These are phyloP conservation scores for Lichenothelia convexa DNA, from an alignment of 495 filamentous ascomycete species.

Conservation along the genomic window DNA sequence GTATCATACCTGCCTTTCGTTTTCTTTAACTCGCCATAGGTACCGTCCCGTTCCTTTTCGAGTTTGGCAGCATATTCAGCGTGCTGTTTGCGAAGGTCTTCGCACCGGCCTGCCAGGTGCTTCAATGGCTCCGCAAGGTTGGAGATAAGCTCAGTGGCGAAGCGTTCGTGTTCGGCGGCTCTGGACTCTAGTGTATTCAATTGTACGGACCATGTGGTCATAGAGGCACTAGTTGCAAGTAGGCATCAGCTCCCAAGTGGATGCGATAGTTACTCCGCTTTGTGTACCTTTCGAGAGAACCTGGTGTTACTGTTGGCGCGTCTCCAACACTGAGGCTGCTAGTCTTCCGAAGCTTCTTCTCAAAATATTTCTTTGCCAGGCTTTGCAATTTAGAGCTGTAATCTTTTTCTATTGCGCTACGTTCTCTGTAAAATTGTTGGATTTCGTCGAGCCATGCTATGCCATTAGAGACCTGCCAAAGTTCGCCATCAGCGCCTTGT, in stretches of 20 bases:
- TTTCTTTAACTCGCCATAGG: constrained; percentile 75
- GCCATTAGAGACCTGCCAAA: constrained; percentile 58
- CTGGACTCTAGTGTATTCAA: constrained; percentile 73
- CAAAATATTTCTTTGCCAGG: constrained; percentile 85
- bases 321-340: constrained; percentile 85
- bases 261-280: background rate
- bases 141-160: constrained; percentile 50
- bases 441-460: constrained; percentile 94
- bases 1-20: constrained; percentile 84
- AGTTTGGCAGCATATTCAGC: constrained; percentile 74
- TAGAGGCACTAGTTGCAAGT: constrained; percentile 45
- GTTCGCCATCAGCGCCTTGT: background rate
- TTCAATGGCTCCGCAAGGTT: constrained; percentile 77
- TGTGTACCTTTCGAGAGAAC: constrained; percentile 68
- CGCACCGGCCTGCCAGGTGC: constrained; percentile 49
- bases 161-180: constrained; percentile 76
- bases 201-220: constrained; percentile 94
- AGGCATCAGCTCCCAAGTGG: background rate
- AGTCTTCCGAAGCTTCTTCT: constrained; percentile 86
- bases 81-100: constrained; percentile 85
- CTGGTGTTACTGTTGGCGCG: constrained; percentile 78
- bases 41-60: constrained; percentile 68
- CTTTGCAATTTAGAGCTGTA: constrained; percentile 73
- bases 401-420: constrained; percentile 87
- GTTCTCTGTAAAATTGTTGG: constrained; percentile 90